Percentiles rank a stretch among this genome's conserved stretches.
Evolutionary conservation across 2,329 filamentous ascomycete genomes (phyloP).

Genomic region (Colletotrichum sp.): DNA sequence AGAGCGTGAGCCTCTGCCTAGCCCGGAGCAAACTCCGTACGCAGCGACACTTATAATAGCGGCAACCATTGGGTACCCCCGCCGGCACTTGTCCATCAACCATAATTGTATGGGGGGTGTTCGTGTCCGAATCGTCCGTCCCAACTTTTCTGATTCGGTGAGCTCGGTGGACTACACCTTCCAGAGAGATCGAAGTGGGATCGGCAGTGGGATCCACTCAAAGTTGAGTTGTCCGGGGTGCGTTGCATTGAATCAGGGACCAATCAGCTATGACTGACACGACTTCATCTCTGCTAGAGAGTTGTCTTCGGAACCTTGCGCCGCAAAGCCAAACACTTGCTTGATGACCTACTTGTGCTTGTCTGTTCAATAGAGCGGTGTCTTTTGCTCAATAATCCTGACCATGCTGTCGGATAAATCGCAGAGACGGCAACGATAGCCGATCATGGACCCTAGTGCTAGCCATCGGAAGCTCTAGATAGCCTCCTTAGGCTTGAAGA

Average conservation of each 20-base stretch:
- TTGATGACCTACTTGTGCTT: neutral
- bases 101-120: neutral
- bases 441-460: neutral
- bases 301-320: neutral
- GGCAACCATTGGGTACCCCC: neutral
- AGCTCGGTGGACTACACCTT: neutral
- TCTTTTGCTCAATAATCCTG: neutral
- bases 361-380: neutral
- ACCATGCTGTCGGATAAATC: neutral
- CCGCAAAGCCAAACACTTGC: neutral
- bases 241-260: neutral
- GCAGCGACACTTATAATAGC: neutral
- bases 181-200: neutral
- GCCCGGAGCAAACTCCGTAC: neutral
- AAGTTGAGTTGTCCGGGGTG: neutral
- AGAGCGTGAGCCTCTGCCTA: neutral
- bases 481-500: neutral
- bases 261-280: slow-evolving; percentile 6
- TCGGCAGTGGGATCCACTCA: neutral
- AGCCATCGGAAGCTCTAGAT: neutral
- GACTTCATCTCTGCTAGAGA: neutral
- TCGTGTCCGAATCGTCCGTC: neutral
- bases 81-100: neutral
- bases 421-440: neutral
- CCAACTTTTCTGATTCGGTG: neutral